Conservation (phyloP, 148 eudicot genomes). For the Gaultheria prostrata region DNA sequence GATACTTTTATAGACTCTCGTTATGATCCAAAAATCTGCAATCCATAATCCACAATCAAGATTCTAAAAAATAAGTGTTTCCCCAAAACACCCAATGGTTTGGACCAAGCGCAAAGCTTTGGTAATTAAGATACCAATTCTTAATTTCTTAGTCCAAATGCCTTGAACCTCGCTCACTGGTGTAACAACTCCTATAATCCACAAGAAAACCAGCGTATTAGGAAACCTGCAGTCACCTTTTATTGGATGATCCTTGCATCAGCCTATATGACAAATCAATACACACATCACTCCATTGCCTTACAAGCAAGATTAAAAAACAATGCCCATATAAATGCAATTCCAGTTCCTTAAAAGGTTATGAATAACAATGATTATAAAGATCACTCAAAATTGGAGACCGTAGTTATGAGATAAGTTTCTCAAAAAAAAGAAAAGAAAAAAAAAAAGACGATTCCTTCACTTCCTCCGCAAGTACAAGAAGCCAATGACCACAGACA, state of each 20-base stretch:
- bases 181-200: not conserved
- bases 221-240: not conserved
- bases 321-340: not conserved
- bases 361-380: not conserved
- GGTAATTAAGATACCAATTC: not conserved
- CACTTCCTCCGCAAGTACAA: conserved; percentile 62
- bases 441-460: not conserved
- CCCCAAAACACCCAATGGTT: not conserved
- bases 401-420: not conserved
- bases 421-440: not conserved
- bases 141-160: not conserved
- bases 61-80: too few species aligned
- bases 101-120: not conserved
- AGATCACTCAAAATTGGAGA: not conserved
- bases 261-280: not conserved
- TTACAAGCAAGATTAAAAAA: not conserved
- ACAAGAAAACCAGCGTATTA: not conserved
- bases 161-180: not conserved
- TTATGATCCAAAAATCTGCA: too few species aligned
- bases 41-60: too few species aligned
- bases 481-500: conserved; percentile 57
- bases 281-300: not conserved
- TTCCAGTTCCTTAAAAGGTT: not conserved
- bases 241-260: not conserved
- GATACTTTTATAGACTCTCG: too few species aligned